A percentile compares a stretch with the other conserved stretches of the same genome.
phyloP scores from a whole-genome alignment of 768 basidiomycete genomes.

The Pleurotus tuber-regium region DNA sequence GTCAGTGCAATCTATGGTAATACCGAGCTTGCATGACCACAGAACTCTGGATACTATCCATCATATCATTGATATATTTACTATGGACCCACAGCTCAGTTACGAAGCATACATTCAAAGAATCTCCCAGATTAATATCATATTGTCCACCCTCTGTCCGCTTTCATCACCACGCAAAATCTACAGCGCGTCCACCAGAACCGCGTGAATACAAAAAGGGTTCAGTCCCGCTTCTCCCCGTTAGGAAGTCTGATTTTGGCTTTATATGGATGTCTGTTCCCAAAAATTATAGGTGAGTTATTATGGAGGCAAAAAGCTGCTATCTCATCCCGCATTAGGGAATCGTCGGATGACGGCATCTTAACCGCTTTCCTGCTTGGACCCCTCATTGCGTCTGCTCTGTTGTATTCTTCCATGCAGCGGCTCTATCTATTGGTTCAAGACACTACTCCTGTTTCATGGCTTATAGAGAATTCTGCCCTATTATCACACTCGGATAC shows the following conservation, averaged over 20 bases:
- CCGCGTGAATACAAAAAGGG: conserved; percentile 44
- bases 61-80: conserved; percentile 57
- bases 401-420: conserved; percentile 54
- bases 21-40: conserved; percentile 10
- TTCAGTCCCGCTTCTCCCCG: conserved; percentile 15
- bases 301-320: neutral
- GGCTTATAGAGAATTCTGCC: conserved; percentile 78
- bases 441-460: conserved; percentile 50
- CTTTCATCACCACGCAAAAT: conserved; percentile 16
- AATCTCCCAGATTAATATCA: conserved; percentile 15
- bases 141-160: conserved; percentile 17
- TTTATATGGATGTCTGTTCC: conserved; percentile 91
- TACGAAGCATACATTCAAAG: conserved; percentile 19
- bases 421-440: conserved; percentile 25
- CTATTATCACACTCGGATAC: conserved; percentile 43
- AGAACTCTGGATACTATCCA: conserved; percentile 60
- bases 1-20: conserved; percentile 5
- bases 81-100: conserved; percentile 58
- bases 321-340: conserved; percentile 38
- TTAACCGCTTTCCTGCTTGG: conserved; percentile 82
- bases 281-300: conserved; percentile 73
- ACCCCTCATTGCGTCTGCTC: conserved; percentile 72
- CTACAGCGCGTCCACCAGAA: conserved; percentile 35
- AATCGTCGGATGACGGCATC: conserved; percentile 82
- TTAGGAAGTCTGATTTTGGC: conserved; percentile 51